Evolutionary conservation across 768 basidiomycete genomes (phyloP).

Genomic region (Chalciporus piperatus): DNA sequence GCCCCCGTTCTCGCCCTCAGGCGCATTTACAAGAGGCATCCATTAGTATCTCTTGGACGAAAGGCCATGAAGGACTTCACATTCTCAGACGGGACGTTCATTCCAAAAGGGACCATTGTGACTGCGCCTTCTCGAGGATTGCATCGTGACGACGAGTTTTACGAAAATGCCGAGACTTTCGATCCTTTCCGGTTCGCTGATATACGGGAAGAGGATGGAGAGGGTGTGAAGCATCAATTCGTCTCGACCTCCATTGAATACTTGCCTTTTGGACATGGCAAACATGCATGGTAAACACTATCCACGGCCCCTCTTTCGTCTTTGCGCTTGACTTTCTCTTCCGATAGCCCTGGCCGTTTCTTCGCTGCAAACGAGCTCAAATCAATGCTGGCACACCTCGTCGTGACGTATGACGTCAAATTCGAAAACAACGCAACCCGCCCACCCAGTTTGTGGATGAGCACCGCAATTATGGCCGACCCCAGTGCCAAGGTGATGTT

Average conservation of each 20-base stretch:
- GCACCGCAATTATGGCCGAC: neutral
- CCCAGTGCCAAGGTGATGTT: conserved; percentile 7
- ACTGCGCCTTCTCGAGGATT: neutral
- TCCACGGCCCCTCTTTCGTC: conserved; percentile 3
- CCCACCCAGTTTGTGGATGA: neutral
- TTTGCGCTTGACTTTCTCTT: neutral
- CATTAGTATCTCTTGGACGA: conserved; percentile 7
- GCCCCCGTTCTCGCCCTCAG: conserved; percentile 8
- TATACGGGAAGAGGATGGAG: too few species aligned
- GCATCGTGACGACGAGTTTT: conserved; percentile 18
- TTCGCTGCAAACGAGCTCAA: conserved; percentile 44
- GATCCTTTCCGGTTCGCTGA: too few species aligned
- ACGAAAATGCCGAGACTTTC: conserved; percentile 36
- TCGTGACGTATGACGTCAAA: conserved; percentile 24
- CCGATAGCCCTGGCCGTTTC: conserved; percentile 30
- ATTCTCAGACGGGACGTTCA: conserved; percentile 36
- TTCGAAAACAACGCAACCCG: conserved; percentile 1
- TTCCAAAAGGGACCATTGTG: conserved; percentile 29
- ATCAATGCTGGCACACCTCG: conserved; percentile 42
- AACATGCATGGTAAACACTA: conserved; percentile 19
- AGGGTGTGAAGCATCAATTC: too few species aligned
- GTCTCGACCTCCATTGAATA: conserved; percentile 31
- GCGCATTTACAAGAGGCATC: conserved; percentile 1
- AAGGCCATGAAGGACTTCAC: conserved; percentile 28
- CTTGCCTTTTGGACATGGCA: conserved; percentile 35